These are phyloP conservation scores for Scenedesmus sp. DNA, from an alignment of 163 green algal species.

Conservation along the genomic window DNA sequence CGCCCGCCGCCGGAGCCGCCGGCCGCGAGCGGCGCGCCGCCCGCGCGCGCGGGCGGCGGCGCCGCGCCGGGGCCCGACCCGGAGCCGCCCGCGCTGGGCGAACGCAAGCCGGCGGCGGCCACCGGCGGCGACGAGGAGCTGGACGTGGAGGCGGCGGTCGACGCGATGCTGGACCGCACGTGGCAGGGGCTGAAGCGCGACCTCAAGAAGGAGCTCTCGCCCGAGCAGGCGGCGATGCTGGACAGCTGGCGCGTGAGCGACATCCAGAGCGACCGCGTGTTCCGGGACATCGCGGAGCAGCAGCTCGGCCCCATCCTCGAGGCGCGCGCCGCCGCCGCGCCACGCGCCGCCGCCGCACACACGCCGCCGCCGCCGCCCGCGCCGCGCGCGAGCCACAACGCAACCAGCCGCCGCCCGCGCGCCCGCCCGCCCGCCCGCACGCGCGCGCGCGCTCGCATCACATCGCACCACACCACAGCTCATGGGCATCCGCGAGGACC, in stretches of 20 bases:
- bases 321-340: neutral
- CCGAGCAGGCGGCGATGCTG: constrained; percentile 35
- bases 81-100: too few relatives aligned
- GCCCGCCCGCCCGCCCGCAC: neutral
- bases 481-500: constrained; percentile 34
- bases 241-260: constrained; percentile 33
- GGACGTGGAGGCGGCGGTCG: constrained; percentile 33
- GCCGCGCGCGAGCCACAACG: too few relatives aligned
- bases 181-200: constrained; percentile 41
- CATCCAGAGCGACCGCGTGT: constrained; percentile 39
- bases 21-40: neutral
- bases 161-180: constrained; percentile 29
- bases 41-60: too few relatives aligned
- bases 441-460: neutral
- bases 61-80: too few relatives aligned
- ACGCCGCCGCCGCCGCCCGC: too few relatives aligned
- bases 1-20: neutral
- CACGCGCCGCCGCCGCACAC: neutral
- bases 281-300: constrained; percentile 34
- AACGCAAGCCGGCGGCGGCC: neutral
- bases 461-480: neutral
- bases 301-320: constrained; percentile 45
- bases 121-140: constrained; percentile 3
- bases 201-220: constrained; percentile 38
- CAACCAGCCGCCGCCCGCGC: too few relatives aligned